These are phyloP conservation scores for Yamadazyma triangularis DNA, from an alignment of 1,139 yeast genomes.

Conservation along the genomic window DNA sequence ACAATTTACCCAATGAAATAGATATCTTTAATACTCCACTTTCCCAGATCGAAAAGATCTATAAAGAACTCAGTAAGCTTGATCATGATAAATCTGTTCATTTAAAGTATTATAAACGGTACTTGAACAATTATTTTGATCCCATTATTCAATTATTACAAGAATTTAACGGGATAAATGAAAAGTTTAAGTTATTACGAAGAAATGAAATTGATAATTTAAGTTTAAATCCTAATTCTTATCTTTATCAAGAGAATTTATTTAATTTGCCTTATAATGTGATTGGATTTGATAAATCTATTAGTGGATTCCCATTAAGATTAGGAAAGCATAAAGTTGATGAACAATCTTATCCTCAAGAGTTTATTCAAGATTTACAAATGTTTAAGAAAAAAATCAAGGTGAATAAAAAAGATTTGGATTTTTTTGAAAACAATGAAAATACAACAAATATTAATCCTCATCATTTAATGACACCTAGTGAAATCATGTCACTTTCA, in stretches of 20 bases:
- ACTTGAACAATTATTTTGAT: constrained; percentile 29
- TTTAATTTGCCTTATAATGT: constrained; percentile 38
- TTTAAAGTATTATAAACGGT: constrained; percentile 32
- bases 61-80: constrained; percentile 26
- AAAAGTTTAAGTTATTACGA: constrained; percentile 33
- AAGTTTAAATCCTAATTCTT: constrained; percentile 24
- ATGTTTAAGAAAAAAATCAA: constrained; percentile 28
- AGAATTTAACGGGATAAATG: constrained; percentile 33
- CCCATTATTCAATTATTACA: constrained; percentile 29
- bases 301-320: constrained; percentile 38
- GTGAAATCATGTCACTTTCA: constrained; percentile 1
- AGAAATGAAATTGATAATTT: constrained; percentile 31
- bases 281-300: constrained; percentile 39
- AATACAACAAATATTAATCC: constrained; percentile 12
- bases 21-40: constrained; percentile 27
- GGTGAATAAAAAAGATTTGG: constrained; percentile 36
- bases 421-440: constrained; percentile 30
- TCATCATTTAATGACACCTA: constrained; percentile 6
- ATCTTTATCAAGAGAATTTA: constrained; percentile 25
- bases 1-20: constrained; percentile 35
- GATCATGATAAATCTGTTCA: constrained; percentile 40
- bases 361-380: constrained; percentile 38
- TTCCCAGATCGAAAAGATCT: constrained; percentile 27
- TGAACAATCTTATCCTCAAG: constrained; percentile 29
- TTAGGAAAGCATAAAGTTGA: constrained; percentile 18